Base-by-base conservation (phyloP, 768 basidiomycete species). In the Crepidotus variabilis region DNA sequence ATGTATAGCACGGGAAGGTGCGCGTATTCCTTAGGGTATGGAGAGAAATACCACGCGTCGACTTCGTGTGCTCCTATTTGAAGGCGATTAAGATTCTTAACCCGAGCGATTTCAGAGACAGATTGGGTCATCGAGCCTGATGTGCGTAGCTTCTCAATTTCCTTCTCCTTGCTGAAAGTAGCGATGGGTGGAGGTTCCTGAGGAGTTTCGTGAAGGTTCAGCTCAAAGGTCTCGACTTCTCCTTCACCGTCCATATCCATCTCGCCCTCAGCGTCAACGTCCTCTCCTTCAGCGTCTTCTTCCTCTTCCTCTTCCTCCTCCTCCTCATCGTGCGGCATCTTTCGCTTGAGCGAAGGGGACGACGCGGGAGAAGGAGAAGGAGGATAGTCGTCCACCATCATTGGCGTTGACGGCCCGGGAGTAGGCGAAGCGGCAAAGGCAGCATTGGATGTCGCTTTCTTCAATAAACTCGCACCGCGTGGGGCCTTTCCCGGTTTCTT, bases 11-110 rank as follows among this genome's bases (percentile, higher is more conserved):
- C 77, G 18, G 95, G 94, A 23, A 96, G 84, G 72, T 98, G 92
- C 47, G 97, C 94, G 75, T 92, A 98, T 75, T 98, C 97, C 74
- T 92, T 90, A 10, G 97, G 97, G 75, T 98, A 99, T 21, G 97
- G 97, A 65, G 92, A 94, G 79, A 98, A 98, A 73, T 99, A 99
- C 97, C 97, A 99, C n/a, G 97, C 89, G 64, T 99, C 97, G 63
- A 99, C 92, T 74, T 97, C 93, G 76, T 97, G 88, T 69, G 84
- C 86, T 56, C 97, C 97, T 59, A 99, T 98, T 70, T 96, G 94
- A 24, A 99, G 82, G 57, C 91, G 87, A 71, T 98, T 97, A 63
- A 99, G 81, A 70, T 99, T 99, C 79, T 98, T 98, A 65, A 99
- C 97, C 52, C 97, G 87, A 16, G 96, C 90, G 64, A 99, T 89